phyloP scores from a whole-genome alignment of 2,329 filamentous ascomycete genomes.

The Chlorencoelia australis region DNA sequence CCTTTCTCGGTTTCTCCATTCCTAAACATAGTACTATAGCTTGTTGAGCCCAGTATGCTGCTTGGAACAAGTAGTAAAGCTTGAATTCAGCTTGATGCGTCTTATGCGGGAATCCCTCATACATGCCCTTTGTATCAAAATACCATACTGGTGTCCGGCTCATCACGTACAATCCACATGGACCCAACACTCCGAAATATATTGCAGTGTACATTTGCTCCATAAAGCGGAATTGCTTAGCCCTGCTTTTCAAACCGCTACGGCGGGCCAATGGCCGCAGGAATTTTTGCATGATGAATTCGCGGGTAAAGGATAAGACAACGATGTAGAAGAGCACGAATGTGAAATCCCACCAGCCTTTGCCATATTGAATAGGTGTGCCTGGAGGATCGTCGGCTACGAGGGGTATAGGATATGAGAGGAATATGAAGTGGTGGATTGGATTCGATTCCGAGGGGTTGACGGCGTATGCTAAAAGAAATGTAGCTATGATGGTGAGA shows the following conservation, averaged over 20 bases:
- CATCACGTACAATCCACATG: constrained; percentile 85
- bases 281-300: constrained; percentile 89
- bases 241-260: constrained; percentile 58
- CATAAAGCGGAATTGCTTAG: constrained; percentile 87
- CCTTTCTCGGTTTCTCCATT: constrained; percentile 87
- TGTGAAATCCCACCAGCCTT: constrained; percentile 72
- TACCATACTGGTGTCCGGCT: constrained; percentile 83
- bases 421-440: constrained; percentile 72
- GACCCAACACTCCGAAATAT: constrained; percentile 77
- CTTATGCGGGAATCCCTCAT: constrained; percentile 75
- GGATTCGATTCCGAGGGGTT: constrained; percentile 73
- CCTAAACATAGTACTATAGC: constrained; percentile 79
- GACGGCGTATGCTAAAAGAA: constrained; percentile 59
- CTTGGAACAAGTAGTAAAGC: constrained; percentile 90
- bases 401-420: constrained; percentile 66
- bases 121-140: constrained; percentile 87
- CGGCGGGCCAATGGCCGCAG: constrained; percentile 65
- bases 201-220: constrained; percentile 90
- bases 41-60: constrained; percentile 91
- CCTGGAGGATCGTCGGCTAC: constrained; percentile 31
- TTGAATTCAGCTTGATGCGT: constrained; percentile 76
- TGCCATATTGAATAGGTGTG: constrained; percentile 63
- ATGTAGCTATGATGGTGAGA: constrained; percentile 51
- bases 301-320: constrained; percentile 82
- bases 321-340: constrained; percentile 85